Base-by-base conservation (phyloP, 1,284 basidiomycete species). In the Rhodotorula glutinis region DNA sequence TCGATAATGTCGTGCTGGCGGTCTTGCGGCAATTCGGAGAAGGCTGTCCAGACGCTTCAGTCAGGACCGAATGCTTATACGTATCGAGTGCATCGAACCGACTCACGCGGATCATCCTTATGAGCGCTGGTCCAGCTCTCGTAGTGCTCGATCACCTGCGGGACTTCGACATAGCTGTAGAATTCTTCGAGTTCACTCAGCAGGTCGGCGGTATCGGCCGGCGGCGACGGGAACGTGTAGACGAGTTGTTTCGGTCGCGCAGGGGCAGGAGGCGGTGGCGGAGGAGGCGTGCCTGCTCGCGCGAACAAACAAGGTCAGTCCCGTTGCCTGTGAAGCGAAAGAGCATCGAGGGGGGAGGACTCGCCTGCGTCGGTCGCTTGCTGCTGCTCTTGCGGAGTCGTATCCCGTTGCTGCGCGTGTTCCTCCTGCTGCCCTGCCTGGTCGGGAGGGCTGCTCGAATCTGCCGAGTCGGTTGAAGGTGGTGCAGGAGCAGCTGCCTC, bases 161-260 rank as follows among this genome's bases (percentile, higher is more conserved):
- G 87, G 83, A 93, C 92, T 81, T 98, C 95, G 65, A 95, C 88
- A 80, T 97, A 98, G 33, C 92, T 92, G 80, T 96, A 98, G 81
- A 98, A 98, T 80, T 98, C 96, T 72, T 98, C 91, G 55, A 99
- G 88, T 79, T 98, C 96, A 75, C 91, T 90, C 83, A 94, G 88
- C 53, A 97, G 86, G 23, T 89, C 91, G 79, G 98, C 92, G 75
- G 95, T 91, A 78, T 98, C 95, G 38, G 78, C 77, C 4, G 72
- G 72, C 30, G 77, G 63, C 16, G 75, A 66, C 25, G 76, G 73
- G 65, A 73, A 74, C 5, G 71, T 73, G 69, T 71, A 73, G 53
- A 71, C 41, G 30, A 62, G 54, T 46, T 65, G 65, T 43, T 67
- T 68, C 10, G 66, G 66, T 25, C 53, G 63, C 7, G 64, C 40